Evolutionary conservation across 208 protist genomes (phyloP).

Genomic region (Crithidia sp.): DNA sequence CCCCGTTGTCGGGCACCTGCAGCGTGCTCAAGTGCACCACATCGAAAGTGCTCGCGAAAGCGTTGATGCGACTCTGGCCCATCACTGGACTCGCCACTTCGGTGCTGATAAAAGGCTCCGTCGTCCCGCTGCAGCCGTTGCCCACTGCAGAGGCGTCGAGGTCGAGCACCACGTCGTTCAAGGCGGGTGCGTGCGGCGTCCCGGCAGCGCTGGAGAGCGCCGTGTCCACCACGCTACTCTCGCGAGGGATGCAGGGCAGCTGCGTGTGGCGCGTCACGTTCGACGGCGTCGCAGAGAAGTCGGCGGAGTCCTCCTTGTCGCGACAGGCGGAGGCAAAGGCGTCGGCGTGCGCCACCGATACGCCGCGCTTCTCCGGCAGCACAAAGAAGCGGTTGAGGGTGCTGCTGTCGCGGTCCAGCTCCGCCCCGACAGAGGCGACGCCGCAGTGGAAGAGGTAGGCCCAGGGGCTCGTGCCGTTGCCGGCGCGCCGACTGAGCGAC

Average conservation of each 20-base stretch:
- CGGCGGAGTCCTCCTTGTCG: background rate
- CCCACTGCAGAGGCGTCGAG: background rate
- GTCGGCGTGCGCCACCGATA: background rate
- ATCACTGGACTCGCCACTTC: background rate
- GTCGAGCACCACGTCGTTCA: conserved; percentile 5
- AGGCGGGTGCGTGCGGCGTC: conserved; percentile 3
- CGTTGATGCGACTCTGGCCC: conserved; percentile 7
- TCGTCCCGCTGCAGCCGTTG: conserved; percentile 1
- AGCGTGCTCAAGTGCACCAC: conserved; percentile 10
- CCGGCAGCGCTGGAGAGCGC: conserved; percentile 1
- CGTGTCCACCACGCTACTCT: background rate
- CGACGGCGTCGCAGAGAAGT: conserved; percentile 8
- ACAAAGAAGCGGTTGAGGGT: conserved; percentile 53
- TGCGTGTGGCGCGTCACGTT: conserved; percentile 5
- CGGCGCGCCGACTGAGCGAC: background rate
- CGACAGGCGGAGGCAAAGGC: background rate
- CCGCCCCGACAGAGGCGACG: conserved; percentile 13
- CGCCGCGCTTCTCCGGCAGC: conserved; percentile 10
- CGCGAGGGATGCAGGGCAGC: conserved; percentile 6
- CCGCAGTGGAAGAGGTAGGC: conserved; percentile 33
- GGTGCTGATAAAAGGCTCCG: background rate
- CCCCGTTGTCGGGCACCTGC: background rate
- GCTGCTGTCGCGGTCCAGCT: conserved; percentile 19
- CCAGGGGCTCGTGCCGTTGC: background rate
- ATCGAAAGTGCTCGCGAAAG: conserved; percentile 10